Base-by-base conservation (phyloP, 2,329 filamentous ascomycete genomes). In the Bipolaris victoriae region DNA sequence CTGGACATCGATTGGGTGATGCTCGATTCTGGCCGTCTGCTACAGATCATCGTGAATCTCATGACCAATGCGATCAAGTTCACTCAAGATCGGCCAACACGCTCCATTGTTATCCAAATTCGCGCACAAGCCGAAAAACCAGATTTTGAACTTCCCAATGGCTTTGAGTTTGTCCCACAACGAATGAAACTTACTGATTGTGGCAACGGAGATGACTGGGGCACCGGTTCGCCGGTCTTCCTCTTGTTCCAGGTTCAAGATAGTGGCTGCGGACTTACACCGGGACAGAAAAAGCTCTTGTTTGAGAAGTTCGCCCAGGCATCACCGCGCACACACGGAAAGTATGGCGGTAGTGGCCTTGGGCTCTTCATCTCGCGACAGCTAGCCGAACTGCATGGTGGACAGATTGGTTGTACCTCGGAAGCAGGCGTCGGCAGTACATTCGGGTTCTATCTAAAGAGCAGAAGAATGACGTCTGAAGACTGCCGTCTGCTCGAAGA, bases 41-140 rank as follows among this genome's bases (percentile, higher is more conserved):
- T 80, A 2, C 79, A 81, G 43, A 77, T 81, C 3, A 69, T 78
- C 0, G 67, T 76, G 26, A 77, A 77, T 29, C 68, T 81, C 1
- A 71, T 81, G n/a, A 80, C 79, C 7, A 81, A 81, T 47, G 75
- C 77, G 0, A 79, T 81, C 68, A 81, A 81, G 52, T 81, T 81
- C 60, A 81, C 78, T 0, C 70, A 76, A 33, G 67, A 72, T 41
- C 65, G 68, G 3, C 48, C 68, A 0, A 63, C 55, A n/a, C 73
- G 78, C 3, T 65, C 65, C 6, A 77, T 81, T 53, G 73, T 65
- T 0, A 72, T 81, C 4, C 74, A 69, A 22, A 60, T 80, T 7
- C 72, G 76, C 22, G 77, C 75, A 5, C 61, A 62, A 3, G 22
- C 44, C 1, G 55, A 87, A 1, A 57, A 61, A 44, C 68, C 68